Base-by-base conservation (phyloP, 345 rosid species). In the Hibiscus tridactylites region DNA sequence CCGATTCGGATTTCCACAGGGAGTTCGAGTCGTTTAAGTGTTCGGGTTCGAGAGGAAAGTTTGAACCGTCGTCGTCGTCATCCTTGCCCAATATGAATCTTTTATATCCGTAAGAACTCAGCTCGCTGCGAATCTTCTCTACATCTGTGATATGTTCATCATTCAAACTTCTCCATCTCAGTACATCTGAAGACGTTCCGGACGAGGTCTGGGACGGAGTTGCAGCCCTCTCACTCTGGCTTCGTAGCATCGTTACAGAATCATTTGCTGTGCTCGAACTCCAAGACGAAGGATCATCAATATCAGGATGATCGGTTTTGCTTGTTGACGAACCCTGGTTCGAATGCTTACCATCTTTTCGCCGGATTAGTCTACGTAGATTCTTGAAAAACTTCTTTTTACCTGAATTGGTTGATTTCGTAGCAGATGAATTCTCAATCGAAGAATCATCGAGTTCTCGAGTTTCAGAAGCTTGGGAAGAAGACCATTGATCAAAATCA, bases 401-500 rank as follows among this genome's bases (percentile, higher is more conserved):
- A 52, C 81, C 81, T 8, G 85, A 72, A 73, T 47, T 61, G 54
- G 71, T 78, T 4, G 81, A 58, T 76, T 87, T 83, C 7, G 65
- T 61, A 1, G 77, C 66, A 8, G 81, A 66, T 44, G 79, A 70
- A 52, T 76, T 72, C 47, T 85, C 90, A 9, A 78, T 78, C 5
- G 85, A 83, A 29, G 87, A 76, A 68, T 84, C 92, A 17, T 85
- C 94, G 9, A 72, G 71, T 3, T 83, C 83, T 35, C 80, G 85
- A 0, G 85, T 81, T 19, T 87, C 97, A 13, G 94, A 88, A 10
- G 85, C 76, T 53, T 78, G 87, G 13, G 89, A 80, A 47, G 86
- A 79, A 19, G 91, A 88, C 92, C 97, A 92, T 26, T 52, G 83
- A 73, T 91, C 90, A 12, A 77, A 85, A 11, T 89, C 96, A 0